These are phyloP conservation scores for Erodium maritimum DNA, from an alignment of 345 rosid species.

Conservation along the genomic window DNA sequence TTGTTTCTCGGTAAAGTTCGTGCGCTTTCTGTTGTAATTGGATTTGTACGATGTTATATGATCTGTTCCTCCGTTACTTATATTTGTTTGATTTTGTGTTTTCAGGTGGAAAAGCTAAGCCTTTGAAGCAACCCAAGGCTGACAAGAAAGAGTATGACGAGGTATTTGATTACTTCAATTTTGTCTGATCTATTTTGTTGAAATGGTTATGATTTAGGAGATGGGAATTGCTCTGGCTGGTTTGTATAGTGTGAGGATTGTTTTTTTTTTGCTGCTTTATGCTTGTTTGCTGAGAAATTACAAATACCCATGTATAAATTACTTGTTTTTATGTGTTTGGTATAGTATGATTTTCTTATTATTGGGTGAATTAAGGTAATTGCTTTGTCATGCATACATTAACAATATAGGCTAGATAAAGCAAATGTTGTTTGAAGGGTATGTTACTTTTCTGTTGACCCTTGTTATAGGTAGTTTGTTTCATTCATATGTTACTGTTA, in stretches of 20 bases:
- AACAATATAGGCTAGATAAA: no score
- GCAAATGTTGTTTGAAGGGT: no score
- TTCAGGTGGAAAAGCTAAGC: conserved; percentile 75
- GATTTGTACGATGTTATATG: neutral
- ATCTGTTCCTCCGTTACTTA: neutral
- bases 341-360: neutral
- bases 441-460: no score
- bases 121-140: conserved; percentile 67
- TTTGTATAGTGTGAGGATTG: neutral
- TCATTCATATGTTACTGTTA: no score
- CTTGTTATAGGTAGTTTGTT: no score
- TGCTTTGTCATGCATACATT: no score
- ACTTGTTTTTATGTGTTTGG: neutral
- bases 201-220: neutral
- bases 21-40: no score
- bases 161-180: conserved; percentile 21
- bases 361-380: no score
- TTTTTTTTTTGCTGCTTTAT: no score
- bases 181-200: neutral
- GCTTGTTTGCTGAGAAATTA: neutral
- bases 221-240: neutral
- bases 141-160: conserved; percentile 71
- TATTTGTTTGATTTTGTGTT: neutral
- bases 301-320: no score
- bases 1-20: neutral